These are phyloP conservation scores for Lentinula aciculospora DNA, from an alignment of 768 basidiomycete species.

Conservation along the genomic window DNA sequence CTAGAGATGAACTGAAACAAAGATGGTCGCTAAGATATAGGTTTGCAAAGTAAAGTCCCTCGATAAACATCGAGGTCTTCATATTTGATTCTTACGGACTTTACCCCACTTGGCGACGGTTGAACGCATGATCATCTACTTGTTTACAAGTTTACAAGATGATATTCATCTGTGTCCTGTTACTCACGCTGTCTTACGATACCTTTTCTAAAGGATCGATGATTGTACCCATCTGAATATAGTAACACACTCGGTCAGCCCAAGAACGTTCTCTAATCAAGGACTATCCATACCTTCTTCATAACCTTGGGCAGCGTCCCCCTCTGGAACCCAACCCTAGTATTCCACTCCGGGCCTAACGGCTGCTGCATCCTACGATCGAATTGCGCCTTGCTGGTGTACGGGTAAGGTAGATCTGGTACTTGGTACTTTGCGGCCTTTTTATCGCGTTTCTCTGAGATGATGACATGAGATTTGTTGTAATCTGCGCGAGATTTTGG, in stretches of 20 bases:
- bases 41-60: too few species aligned
- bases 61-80: too few species aligned
- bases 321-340: constrained; percentile 75
- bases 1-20: too few species aligned
- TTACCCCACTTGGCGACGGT: too few species aligned
- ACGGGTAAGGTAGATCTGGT: constrained; percentile 91
- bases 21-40: too few species aligned
- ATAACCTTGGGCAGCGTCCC: constrained; percentile 81
- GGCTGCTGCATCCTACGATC: constrained; percentile 80
- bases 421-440: constrained; percentile 87
- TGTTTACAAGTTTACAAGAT: too few species aligned
- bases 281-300: constrained; percentile 61
- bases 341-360: constrained; percentile 91
- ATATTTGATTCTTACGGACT: too few species aligned
- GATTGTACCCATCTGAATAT: constrained; percentile 43
- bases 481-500: constrained; percentile 79
- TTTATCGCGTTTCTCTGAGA: constrained; percentile 93
- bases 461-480: constrained; percentile 83
- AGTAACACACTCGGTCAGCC: constrained; percentile 2
- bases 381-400: constrained; percentile 89
- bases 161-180: too few species aligned
- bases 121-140: too few species aligned
- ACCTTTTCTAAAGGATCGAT: constrained; percentile 49
- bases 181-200: constrained; percentile 16
- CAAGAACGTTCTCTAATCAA: background rate